Base-by-base conservation (phyloP, 1,139 yeast genomes). In the Oligophagozyma castellii region DNA sequence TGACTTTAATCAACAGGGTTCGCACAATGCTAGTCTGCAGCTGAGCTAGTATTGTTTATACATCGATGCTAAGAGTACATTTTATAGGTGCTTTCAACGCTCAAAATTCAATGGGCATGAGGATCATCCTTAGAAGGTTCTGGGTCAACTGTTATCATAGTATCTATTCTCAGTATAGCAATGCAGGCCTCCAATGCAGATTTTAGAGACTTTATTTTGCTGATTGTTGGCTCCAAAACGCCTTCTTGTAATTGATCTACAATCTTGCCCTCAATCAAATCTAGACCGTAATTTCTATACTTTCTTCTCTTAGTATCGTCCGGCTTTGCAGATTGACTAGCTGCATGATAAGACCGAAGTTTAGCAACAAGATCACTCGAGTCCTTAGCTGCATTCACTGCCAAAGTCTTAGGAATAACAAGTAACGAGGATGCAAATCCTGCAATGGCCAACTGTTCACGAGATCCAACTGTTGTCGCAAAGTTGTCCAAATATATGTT, bases 101-200 rank as follows among this genome's bases (percentile, higher is more conserved):
- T 13, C 14, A 16, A 24, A 12, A 14, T 23, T 19, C 34, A 37
- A 55, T 76, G 86, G 34, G 55, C 80, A 50, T 77, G 89, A 29
- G 92, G 93, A 47, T 79, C 92, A 59, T 86, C 93, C 63, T 73
- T 73, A 39, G 81, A 81, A 38, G 84, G 93, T 50, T 89, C 98
- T 18, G 98, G 98, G 44, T 86, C 92, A 35, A 92, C 95, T 32
- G 84, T 80, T 51, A 92, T 89, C 93, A 89, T 84, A 33, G 98
- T 92, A 57, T 92, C 99, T 50, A 92, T 92, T 66, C 99, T 77
- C 47, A 92, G 68, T 42, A 92, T 89, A 23, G 98, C 94, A 55
- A 92, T 76, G 59, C 98, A 89, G 3, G 99, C 99, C 61, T 92
- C 99, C 44, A 92, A 71, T 10, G 98, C 96, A 35, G 92, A 76